Conservation (phyloP, 1,139 yeast genomes). For the Trichomonascaceae sp. region DNA sequence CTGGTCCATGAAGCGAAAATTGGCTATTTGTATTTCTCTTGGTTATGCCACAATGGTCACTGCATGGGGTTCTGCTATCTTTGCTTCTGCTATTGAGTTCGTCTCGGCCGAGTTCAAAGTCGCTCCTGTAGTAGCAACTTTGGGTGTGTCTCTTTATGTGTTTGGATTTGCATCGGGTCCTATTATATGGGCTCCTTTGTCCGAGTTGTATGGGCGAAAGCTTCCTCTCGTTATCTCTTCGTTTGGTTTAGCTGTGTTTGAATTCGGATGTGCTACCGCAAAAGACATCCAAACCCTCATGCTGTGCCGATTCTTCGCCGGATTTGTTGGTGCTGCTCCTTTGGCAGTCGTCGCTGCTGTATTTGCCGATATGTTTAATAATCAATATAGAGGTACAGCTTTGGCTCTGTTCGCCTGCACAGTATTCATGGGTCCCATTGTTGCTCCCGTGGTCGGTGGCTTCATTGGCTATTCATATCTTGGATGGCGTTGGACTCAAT, state of each 20-base stretch:
- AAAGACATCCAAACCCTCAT: conserved; percentile 66
- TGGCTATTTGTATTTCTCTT: conserved; percentile 29
- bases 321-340: conserved; percentile 73
- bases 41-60: conserved; percentile 36
- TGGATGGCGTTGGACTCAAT: conserved; percentile 58
- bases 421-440: conserved; percentile 68
- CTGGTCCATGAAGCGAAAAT: conserved; percentile 38
- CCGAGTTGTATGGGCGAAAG: conserved; percentile 70
- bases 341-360: conserved; percentile 79
- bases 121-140: conserved; percentile 29
- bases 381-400: conserved; percentile 60
- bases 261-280: conserved; percentile 68
- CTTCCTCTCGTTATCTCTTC: conserved; percentile 48
- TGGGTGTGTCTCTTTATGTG: conserved; percentile 68
- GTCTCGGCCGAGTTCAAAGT: conserved; percentile 29
- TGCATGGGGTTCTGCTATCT: conserved; percentile 43
- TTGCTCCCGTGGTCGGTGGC: conserved; percentile 51
- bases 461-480: conserved; percentile 33
- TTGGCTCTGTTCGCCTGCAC: conserved; percentile 58
- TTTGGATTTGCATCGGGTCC: conserved; percentile 84
- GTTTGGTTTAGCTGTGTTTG: conserved; percentile 53
- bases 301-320: conserved; percentile 69
- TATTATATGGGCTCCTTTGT: conserved; percentile 71
- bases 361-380: conserved; percentile 67
- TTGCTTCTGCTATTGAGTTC: conserved; percentile 33